Evolutionary conservation across 352 stramenopile species (phyloP).

Genomic region (Phytophthora constricta): DNA sequence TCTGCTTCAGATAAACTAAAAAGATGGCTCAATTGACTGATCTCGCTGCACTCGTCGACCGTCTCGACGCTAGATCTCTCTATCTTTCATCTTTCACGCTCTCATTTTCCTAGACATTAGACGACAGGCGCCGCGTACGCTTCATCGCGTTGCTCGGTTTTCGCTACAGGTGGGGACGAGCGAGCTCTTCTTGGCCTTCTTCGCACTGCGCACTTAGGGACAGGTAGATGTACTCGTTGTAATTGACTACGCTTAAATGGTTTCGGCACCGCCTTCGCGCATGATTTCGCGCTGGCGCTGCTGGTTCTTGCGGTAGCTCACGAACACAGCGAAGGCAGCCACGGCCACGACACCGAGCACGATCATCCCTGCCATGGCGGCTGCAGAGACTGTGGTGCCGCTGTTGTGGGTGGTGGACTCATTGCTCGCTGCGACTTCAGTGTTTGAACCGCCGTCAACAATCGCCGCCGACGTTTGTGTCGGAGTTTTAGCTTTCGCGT

Average conservation of each 20-base stretch:
- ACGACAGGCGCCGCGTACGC: constrained; percentile 11
- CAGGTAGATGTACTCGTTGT: constrained; percentile 23
- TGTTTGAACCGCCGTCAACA: constrained; percentile 9
- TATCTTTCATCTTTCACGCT: too few species aligned
- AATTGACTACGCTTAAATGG: constrained; percentile 37
- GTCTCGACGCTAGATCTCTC: constrained; percentile 5
- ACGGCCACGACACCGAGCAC: constrained; percentile 68
- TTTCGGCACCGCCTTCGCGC: constrained; percentile 53
- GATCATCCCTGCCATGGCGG: constrained; percentile 59
- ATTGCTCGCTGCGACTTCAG: constrained; percentile 51
- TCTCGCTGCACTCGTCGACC: constrained; percentile 13
- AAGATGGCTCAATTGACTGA: constrained; percentile 25
- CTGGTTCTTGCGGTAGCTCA: constrained; percentile 84
- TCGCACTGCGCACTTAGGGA: neutral
- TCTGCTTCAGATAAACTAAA: constrained; percentile 9
- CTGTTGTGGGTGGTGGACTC: constrained; percentile 32
- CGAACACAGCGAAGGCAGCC: constrained; percentile 56
- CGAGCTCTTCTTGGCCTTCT: neutral
- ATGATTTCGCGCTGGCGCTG: constrained; percentile 75
- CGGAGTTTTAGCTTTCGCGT: constrained; percentile 11
- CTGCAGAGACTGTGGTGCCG: constrained; percentile 40
- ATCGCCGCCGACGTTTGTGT: constrained; percentile 11
- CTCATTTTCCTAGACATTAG: too few species aligned
- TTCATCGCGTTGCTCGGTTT: constrained; percentile 26
- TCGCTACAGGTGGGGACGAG: neutral